Evolutionary conservation across 371 early-diverging fungal species (phyloP), one percentile per base, ranked within the genome.

Genomic region (Coemansia sp.): DNA sequence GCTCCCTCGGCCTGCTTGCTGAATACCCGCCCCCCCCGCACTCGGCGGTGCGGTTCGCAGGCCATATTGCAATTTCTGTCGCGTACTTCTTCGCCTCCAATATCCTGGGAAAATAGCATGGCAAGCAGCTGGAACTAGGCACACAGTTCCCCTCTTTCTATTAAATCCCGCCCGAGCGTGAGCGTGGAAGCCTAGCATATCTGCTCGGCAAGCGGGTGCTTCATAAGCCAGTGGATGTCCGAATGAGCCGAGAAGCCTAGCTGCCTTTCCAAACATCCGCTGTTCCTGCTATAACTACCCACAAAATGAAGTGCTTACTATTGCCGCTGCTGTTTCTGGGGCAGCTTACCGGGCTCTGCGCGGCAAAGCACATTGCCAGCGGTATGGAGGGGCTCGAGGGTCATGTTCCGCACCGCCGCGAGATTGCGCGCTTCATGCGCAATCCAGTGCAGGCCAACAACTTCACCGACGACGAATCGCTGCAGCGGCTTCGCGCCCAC

Each of bases 301-400:
- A 40, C 20, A 50, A 26, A 50, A 50, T 55, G 55, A 55, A 40
- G 40, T 55, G 55, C 40, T 31, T 55, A 20, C 39, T 55, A 20
- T 30, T 55, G 55, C 20, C 41, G 12, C 10, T 40, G 5, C 35
- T 67, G 33, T 49, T 55, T 16, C 45, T 72, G 6, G 63, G 72
- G 43, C 57, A 49, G 14, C 33, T 71, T 10, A 42, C 57, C 59
- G 41, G 51, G 5, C 36, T 61, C 16, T 45, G 53, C 5, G 20
- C 45, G 5, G 55, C 72, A 20, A 60, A 54, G 48, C 66, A 66
- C 41, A 55, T 66, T 10, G 54, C 35, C 6, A 63, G 63, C 42
- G 76, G 76, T 48, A 66, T 76, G 67, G 59, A 51, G 4, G 76
- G 76, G 5, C 50, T 76, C 30, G 49, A 57, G 39, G 76, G 76